These are phyloP conservation scores for Pleomassaria siparia DNA, from an alignment of 2,329 filamentous ascomycete species.

Conservation along the genomic window DNA sequence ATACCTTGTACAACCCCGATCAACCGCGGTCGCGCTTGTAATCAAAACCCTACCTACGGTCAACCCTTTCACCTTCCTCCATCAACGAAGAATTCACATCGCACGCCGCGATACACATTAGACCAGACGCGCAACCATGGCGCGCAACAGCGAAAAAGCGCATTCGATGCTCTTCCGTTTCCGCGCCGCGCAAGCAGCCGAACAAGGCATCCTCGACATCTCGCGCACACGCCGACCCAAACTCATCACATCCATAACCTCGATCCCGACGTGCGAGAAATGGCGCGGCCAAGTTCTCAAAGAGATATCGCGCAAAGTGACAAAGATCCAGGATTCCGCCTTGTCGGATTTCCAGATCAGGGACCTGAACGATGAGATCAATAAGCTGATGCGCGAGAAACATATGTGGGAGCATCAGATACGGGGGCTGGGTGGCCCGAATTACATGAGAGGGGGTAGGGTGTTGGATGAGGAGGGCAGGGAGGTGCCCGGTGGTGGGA, in stretches of 20 bases:
- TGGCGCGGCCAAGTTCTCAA: constrained; percentile 98
- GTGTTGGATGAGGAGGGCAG: constrained; percentile 58
- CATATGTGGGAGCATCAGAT: constrained; percentile 99
- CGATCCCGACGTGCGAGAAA: constrained; percentile 88
- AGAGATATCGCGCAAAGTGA: constrained; percentile 95
- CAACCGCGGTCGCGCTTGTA: background rate
- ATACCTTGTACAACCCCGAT: background rate
- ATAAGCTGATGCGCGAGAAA: constrained; percentile 98
- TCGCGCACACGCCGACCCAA: constrained; percentile 88
- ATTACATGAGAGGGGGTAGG: constrained; percentile 78
- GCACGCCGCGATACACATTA: constrained; percentile 3
- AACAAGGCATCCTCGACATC: constrained; percentile 93
- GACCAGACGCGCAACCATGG: constrained; percentile 51
- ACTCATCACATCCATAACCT: constrained; percentile 81
- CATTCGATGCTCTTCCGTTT: constrained; percentile 99
- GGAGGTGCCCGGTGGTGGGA: constrained; percentile 67
- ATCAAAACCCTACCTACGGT: background rate
- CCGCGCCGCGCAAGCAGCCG: constrained; percentile 92
- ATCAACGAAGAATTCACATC: constrained; percentile 7
- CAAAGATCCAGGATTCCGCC: constrained; percentile 86
- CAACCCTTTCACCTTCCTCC: background rate
- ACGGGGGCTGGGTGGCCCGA: constrained; percentile 90
- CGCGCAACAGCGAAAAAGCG: constrained; percentile 96
- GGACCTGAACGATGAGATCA: constrained; percentile 98
- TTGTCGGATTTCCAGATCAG: constrained; percentile 97